Evolutionary conservation across 495 filamentous ascomycete species (phyloP).

Genomic region (Lichenothelia convexa): DNA sequence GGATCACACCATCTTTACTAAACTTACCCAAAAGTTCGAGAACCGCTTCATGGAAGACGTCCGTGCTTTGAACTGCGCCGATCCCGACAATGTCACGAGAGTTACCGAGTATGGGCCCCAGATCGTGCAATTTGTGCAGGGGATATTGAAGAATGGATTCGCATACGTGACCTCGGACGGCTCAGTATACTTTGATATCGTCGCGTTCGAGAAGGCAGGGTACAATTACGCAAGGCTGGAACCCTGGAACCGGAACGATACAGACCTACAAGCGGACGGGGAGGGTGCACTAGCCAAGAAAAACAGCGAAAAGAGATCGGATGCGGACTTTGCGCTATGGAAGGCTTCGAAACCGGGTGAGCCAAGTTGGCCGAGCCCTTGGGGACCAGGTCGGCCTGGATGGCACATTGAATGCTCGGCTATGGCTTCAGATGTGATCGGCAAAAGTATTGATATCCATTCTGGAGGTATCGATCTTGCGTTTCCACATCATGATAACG

Average conservation of each 20-base stretch:
- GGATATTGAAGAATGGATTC: conserved; percentile 67
- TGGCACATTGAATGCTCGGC: conserved; percentile 99
- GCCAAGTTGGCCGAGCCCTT: conserved; percentile 71
- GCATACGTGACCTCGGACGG: conserved; percentile 67
- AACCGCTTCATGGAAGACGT: conserved; percentile 71
- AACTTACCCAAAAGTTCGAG: conserved; percentile 68
- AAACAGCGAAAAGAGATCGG: conserved; percentile 44
- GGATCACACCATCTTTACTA: conserved; percentile 61
- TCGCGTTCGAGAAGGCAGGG: conserved; percentile 64
- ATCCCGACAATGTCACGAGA: conserved; percentile 63
- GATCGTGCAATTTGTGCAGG: conserved; percentile 61
- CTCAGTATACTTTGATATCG: conserved; percentile 89
- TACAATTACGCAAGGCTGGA: conserved; percentile 57
- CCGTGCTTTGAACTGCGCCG: conserved; percentile 64
- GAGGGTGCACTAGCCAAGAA: conserved; percentile 62
- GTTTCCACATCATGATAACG: conserved; percentile 95
- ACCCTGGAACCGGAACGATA: conserved; percentile 72
- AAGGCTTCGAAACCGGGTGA: conserved; percentile 86
- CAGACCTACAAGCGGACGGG: conserved; percentile 68
- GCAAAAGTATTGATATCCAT: conserved; percentile 74
- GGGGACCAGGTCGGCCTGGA: conserved; percentile 77
- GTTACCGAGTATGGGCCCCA: conserved; percentile 80
- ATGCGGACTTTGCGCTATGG: conserved; percentile 85
- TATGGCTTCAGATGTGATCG: conserved; percentile 80
- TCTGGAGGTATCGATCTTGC: conserved; percentile 84